Evolutionary conservation across 306 rosid genomes (phyloP).

Genomic region (Rosa persica): DNA sequence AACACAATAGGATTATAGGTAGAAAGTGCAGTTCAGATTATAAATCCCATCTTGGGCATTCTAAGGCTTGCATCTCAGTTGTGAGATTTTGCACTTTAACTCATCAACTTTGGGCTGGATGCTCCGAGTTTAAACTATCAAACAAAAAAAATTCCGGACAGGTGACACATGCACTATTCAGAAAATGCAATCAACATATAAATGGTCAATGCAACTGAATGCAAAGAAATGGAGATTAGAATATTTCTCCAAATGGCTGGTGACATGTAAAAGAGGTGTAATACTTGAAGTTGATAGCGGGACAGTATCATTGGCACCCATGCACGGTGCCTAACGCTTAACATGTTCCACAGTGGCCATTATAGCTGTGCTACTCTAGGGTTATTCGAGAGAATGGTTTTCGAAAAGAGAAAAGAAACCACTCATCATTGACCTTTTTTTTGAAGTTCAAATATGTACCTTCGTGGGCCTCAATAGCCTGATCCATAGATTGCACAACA

Average conservation of each 20-base stretch:
- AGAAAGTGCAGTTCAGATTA: not conserved
- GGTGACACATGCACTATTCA: not conserved
- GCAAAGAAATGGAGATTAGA: not conserved
- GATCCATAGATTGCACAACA: constrained; percentile 74
- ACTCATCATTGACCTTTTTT: not conserved
- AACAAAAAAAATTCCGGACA: not conserved
- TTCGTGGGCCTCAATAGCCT: constrained; percentile 69
- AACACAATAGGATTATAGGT: not conserved
- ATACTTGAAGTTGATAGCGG: not conserved
- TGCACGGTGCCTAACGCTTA: not conserved
- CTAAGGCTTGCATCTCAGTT: not conserved
- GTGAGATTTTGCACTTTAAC: not conserved
- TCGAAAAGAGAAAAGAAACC: not conserved
- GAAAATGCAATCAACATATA: not conserved
- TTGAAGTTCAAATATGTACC: constrained; percentile 37
- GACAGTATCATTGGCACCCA: not conserved
- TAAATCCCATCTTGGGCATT: not conserved
- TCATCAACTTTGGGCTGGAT: not conserved
- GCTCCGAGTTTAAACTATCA: not conserved
- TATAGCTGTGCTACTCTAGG: not conserved
- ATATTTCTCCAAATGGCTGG: not conserved
- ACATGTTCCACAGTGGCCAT: not conserved
- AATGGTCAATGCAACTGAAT: not conserved
- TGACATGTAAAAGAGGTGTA: not conserved
- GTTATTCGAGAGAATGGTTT: constrained; percentile 5